Evolutionary conservation across 2,329 filamentous ascomycete genomes (phyloP).

Genomic region (Hypoxylon sp.): DNA sequence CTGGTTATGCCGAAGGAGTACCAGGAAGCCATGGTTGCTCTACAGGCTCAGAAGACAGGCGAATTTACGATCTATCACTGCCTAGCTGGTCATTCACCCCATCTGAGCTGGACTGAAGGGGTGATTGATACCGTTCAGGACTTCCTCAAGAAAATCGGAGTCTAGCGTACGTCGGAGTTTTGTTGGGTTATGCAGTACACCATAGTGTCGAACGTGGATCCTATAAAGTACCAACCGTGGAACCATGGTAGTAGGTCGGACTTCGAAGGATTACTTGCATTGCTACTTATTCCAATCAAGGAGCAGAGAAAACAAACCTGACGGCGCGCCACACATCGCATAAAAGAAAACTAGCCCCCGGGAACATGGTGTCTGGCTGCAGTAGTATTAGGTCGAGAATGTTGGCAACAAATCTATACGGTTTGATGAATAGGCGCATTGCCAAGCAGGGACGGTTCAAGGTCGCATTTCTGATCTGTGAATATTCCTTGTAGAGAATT

Average conservation of each 20-base stretch:
- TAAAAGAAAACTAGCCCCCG: too few relatives aligned
- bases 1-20: slow-evolving; percentile 51
- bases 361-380: too few relatives aligned
- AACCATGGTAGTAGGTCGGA: too few relatives aligned
- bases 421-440: too few relatives aligned
- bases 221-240: too few relatives aligned
- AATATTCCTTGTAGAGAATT: background rate
- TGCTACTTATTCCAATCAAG: too few relatives aligned
- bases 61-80: slow-evolving; percentile 50
- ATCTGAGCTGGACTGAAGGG: slow-evolving; percentile 53
- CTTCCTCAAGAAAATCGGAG: slow-evolving; percentile 42
- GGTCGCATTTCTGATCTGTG: background rate
- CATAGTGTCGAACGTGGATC: background rate
- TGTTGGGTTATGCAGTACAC: background rate
- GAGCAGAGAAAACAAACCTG: too few relatives aligned
- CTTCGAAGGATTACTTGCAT: too few relatives aligned
- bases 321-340: too few relatives aligned
- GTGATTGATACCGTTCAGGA: slow-evolving; percentile 47
- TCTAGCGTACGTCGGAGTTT: background rate
- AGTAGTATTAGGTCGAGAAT: too few relatives aligned
- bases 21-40: slow-evolving; percentile 53
- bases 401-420: too few relatives aligned
- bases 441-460: background rate
- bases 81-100: slow-evolving; percentile 53
- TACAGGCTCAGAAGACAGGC: slow-evolving; percentile 48